phyloP scores from a whole-genome alignment of 441 rosid genomes.

The Jatropha multifida region DNA sequence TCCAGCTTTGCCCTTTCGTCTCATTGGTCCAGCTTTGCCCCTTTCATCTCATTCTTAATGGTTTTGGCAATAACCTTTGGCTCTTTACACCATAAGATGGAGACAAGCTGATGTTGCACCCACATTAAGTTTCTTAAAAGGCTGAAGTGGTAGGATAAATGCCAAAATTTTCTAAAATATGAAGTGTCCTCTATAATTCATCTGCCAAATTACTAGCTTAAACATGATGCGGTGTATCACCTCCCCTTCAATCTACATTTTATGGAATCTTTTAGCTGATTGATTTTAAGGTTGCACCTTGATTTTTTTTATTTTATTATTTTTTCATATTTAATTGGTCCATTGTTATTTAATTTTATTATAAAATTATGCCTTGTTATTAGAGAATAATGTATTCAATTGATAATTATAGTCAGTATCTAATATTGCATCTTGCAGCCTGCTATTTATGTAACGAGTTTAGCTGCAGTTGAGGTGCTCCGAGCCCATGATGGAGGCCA shows the following conservation, averaged over 20 bases:
- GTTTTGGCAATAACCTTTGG: conserved; percentile 1
- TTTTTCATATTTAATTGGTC: neutral
- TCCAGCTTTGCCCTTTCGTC: conserved; percentile 5
- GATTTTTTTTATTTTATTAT: neutral
- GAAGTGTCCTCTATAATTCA: neutral
- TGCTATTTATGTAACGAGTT: conserved; percentile 97
- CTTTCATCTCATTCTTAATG: conserved; percentile 3
- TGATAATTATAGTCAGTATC: conserved; percentile 11
- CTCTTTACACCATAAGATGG: neutral
- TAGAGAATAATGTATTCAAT: neutral
- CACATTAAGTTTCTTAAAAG: neutral
- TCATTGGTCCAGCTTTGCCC: conserved; percentile 2
- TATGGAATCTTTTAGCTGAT: neutral
- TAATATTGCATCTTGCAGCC: conserved; percentile 55
- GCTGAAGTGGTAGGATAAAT: neutral
- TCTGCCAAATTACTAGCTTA: neutral
- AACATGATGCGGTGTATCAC: neutral
- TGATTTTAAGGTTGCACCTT: neutral
- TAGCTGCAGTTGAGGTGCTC: conserved; percentile 93
- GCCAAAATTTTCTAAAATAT: neutral
- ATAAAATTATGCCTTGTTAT: neutral
- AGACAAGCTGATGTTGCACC: neutral
- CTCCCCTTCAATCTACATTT: neutral
- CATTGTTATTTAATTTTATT: neutral
- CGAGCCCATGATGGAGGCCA: conserved; percentile 87